Conservation (phyloP, 306 rosid genomes). For the Cicer bijugum region DNA sequence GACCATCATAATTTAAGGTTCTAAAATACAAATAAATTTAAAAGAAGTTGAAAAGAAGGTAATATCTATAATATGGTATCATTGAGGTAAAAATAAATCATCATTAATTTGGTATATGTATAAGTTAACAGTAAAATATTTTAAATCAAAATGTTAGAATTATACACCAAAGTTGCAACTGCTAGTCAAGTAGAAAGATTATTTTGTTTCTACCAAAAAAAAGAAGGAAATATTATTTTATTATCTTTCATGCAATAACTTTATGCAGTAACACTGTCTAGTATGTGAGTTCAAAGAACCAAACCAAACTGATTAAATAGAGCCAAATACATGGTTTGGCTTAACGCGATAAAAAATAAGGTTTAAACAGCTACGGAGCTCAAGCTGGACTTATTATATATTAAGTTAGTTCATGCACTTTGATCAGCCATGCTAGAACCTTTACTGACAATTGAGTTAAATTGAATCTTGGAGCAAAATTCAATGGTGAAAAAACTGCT, state of each 20-base stretch:
- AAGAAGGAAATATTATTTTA: background rate
- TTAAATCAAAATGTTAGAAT: background rate
- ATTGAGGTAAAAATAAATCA: background rate
- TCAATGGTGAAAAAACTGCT: constrained; percentile 11
- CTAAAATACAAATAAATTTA: background rate
- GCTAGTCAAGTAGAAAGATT: background rate
- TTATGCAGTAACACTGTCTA: background rate
- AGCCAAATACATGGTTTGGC: constrained; percentile 10
- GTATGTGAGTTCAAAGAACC: constrained; percentile 27
- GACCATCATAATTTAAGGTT: constrained; percentile 36
- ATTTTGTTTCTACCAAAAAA: background rate
- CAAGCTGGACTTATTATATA: constrained; percentile 33
- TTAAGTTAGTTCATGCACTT: background rate
- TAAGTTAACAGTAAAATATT: constrained; percentile 11
- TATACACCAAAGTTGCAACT: constrained; percentile 14
- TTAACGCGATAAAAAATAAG: constrained; percentile 10
- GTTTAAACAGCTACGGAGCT: constrained; percentile 17
- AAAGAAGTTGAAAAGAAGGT: constrained; percentile 1
- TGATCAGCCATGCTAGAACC: constrained; percentile 12
- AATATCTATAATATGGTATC: background rate
- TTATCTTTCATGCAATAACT: constrained; percentile 6
- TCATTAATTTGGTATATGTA: background rate
- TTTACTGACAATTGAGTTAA: background rate
- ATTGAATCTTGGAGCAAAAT: constrained; percentile 31
- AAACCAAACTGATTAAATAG: constrained; percentile 30